Base-by-base conservation (phyloP, 2,329 filamentous ascomycete species). In the Scopulariopsis brevicaulis region DNA sequence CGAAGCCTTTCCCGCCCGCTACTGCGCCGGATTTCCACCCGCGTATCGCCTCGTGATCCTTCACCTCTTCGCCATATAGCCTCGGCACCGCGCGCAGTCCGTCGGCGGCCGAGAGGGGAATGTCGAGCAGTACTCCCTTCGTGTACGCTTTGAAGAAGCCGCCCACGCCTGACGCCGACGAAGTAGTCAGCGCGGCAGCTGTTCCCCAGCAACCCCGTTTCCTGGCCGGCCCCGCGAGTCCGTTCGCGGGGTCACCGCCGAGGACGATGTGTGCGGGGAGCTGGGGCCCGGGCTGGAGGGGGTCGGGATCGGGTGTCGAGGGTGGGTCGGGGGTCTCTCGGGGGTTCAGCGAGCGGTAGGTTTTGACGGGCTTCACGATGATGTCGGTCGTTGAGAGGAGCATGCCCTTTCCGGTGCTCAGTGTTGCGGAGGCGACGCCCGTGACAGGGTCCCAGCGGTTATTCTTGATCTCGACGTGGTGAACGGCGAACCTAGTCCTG, bases 11-110 rank as follows among this genome's bases (percentile, higher is more conserved):
- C 1, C 87, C 83, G 4, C 90, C 92, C 52, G 90, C 85, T 61
- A 79, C 84, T 28, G 96, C 71, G 0, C 92, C 92, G 61, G 85
- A 89, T 56, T 83, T 79, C 55, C 96, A 74, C 55, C 85, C 87
- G 0, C 88, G 91, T 4, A 96, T 87, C 63, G 89, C 90, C 59
- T 90, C 87, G 1, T 81, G 75, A 18, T 87, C 86, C 11, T 89
- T 80, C 0, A 96, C 84, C 1, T 89, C 84, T 64, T 96, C 91
- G 50, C 91, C 88, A 67, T 96, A 96, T 1, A 96, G 74, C 63
- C 83, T 86, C 0, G 92, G 91, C 7, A 89, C 86, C 64, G 96
- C 96, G 67, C 93, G 87, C 67, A 96, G 95, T 0, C 92, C 92
- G 69, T 87, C 88, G 0, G 91, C 87, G 43, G 96, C 72, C 1